Percentiles rank a stretch among this genome's conserved stretches.
Conservation (phyloP, 192 early-diverging fungal genomes). For the Backusella australiensis region DNA sequence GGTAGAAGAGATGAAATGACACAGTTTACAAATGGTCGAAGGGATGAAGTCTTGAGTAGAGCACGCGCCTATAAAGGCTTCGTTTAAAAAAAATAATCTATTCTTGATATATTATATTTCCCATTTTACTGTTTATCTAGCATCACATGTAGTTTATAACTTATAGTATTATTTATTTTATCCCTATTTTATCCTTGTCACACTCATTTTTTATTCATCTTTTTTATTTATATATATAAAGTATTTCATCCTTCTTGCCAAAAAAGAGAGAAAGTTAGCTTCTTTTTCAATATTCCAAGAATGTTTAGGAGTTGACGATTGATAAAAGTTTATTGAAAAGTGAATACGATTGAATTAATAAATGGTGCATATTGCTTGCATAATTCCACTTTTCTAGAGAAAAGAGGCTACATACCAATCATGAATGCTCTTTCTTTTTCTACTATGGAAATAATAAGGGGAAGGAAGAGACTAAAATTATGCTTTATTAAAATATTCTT, state of each 20-base stretch:
- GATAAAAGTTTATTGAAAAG: neutral
- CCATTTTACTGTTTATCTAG: neutral
- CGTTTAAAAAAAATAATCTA: neutral
- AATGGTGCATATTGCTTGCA: neutral
- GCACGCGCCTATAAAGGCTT: neutral
- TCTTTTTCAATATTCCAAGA: neutral
- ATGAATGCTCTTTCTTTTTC: neutral
- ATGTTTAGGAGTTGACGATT: neutral
- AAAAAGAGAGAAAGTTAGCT: neutral
- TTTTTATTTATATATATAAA: neutral
- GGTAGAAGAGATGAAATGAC: neutral
- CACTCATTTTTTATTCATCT: conserved; percentile 3
- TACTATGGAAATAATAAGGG: neutral
- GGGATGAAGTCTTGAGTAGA: neutral
- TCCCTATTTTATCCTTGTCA: neutral
- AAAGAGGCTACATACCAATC: neutral
- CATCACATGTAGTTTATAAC: neutral
- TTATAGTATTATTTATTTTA: neutral
- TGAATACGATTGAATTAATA: neutral
- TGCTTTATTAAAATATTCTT: neutral
- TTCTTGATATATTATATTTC: neutral
- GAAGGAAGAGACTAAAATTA: neutral
- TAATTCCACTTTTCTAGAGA: neutral
- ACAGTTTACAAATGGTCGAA: neutral
- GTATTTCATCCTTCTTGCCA: neutral